Evolutionary conservation across 495 filamentous ascomycete species (phyloP).

Genomic region (Xylaria grammica): DNA sequence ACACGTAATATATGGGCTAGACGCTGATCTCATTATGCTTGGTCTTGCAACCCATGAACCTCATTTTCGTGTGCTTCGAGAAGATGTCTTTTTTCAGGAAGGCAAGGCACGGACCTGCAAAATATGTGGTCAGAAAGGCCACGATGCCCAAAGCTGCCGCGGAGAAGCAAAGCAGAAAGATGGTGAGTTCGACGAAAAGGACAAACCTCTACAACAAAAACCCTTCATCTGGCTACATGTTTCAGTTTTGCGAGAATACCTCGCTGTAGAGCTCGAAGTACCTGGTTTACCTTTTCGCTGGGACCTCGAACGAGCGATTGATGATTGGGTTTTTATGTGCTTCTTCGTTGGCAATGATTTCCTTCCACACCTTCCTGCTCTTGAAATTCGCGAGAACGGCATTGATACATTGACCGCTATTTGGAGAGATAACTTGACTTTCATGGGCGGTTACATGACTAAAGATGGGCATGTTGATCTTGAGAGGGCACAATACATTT

Average conservation of each 20-base stretch:
- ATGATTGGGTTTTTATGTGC: slow-evolving; percentile 99
- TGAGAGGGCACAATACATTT: slow-evolving; percentile 82
- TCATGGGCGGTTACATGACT: slow-evolving; percentile 94
- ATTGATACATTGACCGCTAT: slow-evolving; percentile 95
- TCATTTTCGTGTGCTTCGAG: slow-evolving; percentile 93
- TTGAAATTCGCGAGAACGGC: slow-evolving; percentile 96
- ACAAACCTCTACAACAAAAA: slow-evolving; percentile 69
- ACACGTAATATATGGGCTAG: slow-evolving; percentile 94
- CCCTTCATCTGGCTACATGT: slow-evolving; percentile 99
- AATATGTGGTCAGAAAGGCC: slow-evolving; percentile 88
- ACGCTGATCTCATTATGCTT: slow-evolving; percentile 99
- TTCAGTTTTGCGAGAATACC: slow-evolving; percentile 87
- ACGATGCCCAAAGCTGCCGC: slow-evolving; percentile 81
- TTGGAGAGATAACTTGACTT: slow-evolving; percentile 89
- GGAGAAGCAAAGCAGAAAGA: slow-evolving; percentile 83
- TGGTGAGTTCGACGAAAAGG: slow-evolving; percentile 86
- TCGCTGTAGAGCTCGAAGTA: slow-evolving; percentile 85
- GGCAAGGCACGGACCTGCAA: slow-evolving; percentile 78
- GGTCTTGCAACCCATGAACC: slow-evolving; percentile 97
- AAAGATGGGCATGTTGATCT: slow-evolving; percentile 93
- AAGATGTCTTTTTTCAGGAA: slow-evolving; percentile 95
- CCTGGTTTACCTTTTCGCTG: slow-evolving; percentile 76
- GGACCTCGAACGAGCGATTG: slow-evolving; percentile 92
- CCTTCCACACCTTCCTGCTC: slow-evolving; percentile 90
- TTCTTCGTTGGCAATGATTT: slow-evolving; percentile 99